phyloP scores from a whole-genome alignment of 73 alveolate genomes.

The Paramecium sonneborni region DNA sequence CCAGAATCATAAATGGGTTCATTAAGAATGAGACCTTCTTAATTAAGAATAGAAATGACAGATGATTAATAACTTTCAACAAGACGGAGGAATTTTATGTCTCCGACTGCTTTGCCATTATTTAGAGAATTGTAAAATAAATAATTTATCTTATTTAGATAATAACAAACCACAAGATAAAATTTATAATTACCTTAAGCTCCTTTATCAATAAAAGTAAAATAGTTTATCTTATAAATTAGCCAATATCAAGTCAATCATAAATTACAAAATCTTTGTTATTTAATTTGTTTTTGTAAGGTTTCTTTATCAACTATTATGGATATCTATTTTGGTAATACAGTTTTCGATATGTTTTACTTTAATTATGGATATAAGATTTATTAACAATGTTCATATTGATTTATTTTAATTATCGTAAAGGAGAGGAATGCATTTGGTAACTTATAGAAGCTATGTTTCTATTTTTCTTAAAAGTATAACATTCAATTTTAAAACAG shows the following conservation, averaged over 20 bases:
- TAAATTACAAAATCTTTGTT: constrained; percentile 5
- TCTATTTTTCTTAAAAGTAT: constrained; percentile 47
- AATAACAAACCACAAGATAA: neutral
- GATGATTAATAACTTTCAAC: constrained; percentile 44
- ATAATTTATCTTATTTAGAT: neutral
- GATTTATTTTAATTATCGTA: constrained; percentile 40
- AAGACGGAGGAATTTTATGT: constrained; percentile 2
- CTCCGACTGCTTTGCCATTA: constrained; percentile 45
- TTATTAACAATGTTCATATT: constrained; percentile 12
- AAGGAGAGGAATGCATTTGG: constrained; percentile 57
- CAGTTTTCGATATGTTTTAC: constrained; percentile 47
- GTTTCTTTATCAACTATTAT: neutral
- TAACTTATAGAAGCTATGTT: constrained; percentile 46
- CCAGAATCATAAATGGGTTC: constrained; percentile 53
- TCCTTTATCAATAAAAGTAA: neutral
- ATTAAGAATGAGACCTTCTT: constrained; percentile 40
- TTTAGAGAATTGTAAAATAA: constrained; percentile 26
- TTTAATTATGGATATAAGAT: constrained; percentile 49
- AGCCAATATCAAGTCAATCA: neutral
- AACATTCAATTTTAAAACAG: neutral
- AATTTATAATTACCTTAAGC: neutral
- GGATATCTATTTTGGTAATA: constrained; percentile 46
- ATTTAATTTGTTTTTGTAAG: constrained; percentile 12
- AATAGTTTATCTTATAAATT: neutral
- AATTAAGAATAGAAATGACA: constrained; percentile 11